phyloP scores from a whole-genome alignment of 2,329 filamentous ascomycete species.

The Claviceps sorghi region DNA sequence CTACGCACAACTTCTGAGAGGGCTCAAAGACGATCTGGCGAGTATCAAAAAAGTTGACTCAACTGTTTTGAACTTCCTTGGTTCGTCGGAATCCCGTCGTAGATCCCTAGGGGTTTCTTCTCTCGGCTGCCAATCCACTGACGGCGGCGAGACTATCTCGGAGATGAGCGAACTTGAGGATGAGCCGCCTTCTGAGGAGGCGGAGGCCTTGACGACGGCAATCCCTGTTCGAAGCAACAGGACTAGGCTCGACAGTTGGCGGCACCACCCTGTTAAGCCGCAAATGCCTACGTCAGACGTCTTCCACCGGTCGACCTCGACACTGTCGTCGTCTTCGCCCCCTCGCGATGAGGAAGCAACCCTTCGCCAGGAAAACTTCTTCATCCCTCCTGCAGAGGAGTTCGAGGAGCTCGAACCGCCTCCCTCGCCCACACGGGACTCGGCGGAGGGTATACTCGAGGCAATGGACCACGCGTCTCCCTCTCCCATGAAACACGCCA shows the following conservation, averaged over 20 bases:
- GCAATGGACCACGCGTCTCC: constrained; percentile 41
- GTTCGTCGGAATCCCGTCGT: neutral
- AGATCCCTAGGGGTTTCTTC: neutral
- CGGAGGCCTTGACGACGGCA: constrained; percentile 7
- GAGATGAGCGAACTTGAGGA: constrained; percentile 42
- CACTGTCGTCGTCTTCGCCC: neutral
- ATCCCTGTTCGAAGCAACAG: constrained; percentile 14
- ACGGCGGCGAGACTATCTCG: constrained; percentile 19
- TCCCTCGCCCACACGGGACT: constrained; percentile 30
- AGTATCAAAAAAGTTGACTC: constrained; percentile 11
- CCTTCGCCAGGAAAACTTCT: neutral
- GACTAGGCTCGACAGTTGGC: constrained; percentile 9
- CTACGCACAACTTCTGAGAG: constrained; percentile 28
- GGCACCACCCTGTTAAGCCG: constrained; percentile 14
- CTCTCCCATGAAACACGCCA: constrained; percentile 36
- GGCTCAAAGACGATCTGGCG: constrained; percentile 27
- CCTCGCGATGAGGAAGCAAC: neutral
- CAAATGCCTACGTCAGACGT: constrained; percentile 12
- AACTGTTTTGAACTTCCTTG: constrained; percentile 8
- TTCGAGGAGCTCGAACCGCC: neutral
- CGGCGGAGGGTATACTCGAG: constrained; percentile 41
- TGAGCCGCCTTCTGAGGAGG: constrained; percentile 14
- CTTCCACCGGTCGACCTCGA: constrained; percentile 5
- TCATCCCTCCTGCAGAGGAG: neutral
- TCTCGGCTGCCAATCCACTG: constrained; percentile 6